Evolutionary conservation across 148 eudicot species (phyloP).

Genomic region (Limonium bicolor): DNA sequence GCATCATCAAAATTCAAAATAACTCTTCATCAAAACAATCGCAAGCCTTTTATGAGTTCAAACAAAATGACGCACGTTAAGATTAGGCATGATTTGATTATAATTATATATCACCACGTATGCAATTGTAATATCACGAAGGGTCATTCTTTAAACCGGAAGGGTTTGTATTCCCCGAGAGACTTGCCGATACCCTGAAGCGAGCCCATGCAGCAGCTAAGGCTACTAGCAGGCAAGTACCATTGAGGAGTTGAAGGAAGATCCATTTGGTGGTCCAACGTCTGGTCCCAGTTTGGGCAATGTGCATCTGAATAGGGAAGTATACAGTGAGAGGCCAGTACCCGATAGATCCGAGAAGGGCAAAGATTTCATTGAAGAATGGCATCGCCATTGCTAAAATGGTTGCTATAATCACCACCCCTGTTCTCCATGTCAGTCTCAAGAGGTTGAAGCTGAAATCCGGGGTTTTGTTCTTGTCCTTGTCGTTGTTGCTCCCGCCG

Average conservation of each 20-base stretch:
- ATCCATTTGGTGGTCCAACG: conserved; percentile 17
- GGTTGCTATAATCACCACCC: conserved; percentile 15
- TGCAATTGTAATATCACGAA: too few relatives aligned
- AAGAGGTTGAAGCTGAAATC: conserved; percentile 13
- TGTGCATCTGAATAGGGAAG: conserved; percentile 21
- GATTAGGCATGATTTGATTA: too few relatives aligned
- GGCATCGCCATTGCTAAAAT: conserved; percentile 27
- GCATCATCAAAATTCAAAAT: too few relatives aligned
- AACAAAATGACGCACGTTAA: too few relatives aligned
- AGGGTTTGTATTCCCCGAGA: conserved; percentile 14
- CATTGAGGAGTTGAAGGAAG: conserved; percentile 16
- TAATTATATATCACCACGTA: too few relatives aligned
- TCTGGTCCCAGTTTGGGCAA: conserved; percentile 11
- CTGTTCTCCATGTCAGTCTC: conserved; percentile 16
- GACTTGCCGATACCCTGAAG: conserved; percentile 18
- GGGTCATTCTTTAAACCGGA: conserved; percentile 17
- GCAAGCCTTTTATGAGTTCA: too few relatives aligned
- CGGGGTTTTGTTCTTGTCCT: neutral
- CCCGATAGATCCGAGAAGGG: conserved; percentile 20
- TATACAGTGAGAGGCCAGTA: conserved; percentile 27
- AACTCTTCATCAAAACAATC: too few relatives aligned
- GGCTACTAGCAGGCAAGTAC: conserved; percentile 16
- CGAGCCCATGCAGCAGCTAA: conserved; percentile 22
- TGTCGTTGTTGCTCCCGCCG: too few relatives aligned
- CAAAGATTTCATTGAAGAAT: conserved; percentile 26